Conservation (phyloP, 331 rosid species). For the Quercus phellos region DNA sequence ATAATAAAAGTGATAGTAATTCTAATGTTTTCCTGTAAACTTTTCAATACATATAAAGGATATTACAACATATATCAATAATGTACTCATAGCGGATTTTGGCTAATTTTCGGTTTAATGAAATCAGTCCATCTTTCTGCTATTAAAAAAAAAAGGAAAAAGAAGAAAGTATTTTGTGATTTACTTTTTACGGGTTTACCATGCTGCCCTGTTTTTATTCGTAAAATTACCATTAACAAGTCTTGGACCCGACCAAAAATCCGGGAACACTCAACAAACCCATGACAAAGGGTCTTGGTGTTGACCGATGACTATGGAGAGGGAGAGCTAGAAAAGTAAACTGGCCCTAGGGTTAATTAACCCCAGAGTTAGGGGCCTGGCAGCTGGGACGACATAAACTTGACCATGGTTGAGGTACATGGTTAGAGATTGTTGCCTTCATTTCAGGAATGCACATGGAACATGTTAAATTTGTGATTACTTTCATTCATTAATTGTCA, state of each 20-base stretch:
- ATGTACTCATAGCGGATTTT: rapidly evolving
- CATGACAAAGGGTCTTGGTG: not conserved
- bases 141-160: too few species aligned
- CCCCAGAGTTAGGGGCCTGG: conserved; percentile 24
- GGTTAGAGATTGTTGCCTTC: conserved; percentile 21
- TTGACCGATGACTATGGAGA: conserved; percentile 16
- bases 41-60: too few species aligned
- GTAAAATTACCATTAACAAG: conserved; percentile 3
- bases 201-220: not conserved
- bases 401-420: conserved; percentile 28
- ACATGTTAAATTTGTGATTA: not conserved
- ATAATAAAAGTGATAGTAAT: too few species aligned
- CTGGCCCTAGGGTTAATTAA: not conserved
- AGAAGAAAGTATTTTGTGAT: too few species aligned
- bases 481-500: too few species aligned
- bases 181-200: not conserved
- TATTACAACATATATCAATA: too few species aligned
- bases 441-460: conserved; percentile 31
- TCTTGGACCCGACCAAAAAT: conserved; percentile 10
- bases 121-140: too few species aligned
- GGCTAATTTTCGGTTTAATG: too few species aligned
- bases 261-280: conserved; percentile 16
- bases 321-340: too few species aligned
- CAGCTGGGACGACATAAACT: conserved; percentile 18
- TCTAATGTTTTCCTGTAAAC: too few species aligned